phyloP scores from a whole-genome alignment of 2,329 filamentous ascomycete species.

The Furcasterigmium sp. region DNA sequence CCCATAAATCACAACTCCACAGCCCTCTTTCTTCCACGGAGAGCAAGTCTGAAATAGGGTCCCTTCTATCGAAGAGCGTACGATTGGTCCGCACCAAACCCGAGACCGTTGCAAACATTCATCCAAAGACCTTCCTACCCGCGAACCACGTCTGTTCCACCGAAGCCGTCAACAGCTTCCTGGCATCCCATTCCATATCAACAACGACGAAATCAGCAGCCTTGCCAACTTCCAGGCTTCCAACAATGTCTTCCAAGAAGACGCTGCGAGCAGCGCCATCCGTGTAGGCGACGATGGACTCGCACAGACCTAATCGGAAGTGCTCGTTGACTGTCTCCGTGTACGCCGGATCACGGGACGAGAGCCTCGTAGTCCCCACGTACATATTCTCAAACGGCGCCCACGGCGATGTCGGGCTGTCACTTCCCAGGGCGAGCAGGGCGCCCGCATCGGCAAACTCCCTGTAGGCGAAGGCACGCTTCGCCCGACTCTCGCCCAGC shows the following conservation, averaged over 20 bases:
- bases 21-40: too few species aligned
- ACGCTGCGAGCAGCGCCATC: constrained; percentile 51
- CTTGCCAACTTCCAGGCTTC: constrained; percentile 45
- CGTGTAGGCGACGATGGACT: constrained; percentile 49
- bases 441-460: constrained; percentile 54
- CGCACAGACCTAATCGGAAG: constrained; percentile 46
- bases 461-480: constrained; percentile 57
- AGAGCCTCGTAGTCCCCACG: constrained; percentile 51
- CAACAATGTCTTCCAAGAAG: constrained; percentile 51
- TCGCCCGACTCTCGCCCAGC: constrained; percentile 47
- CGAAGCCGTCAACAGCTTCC: constrained; percentile 37
- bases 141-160: constrained; percentile 50
- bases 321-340: constrained; percentile 42
- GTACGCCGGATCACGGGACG: constrained; percentile 40
- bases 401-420: constrained; percentile 55
- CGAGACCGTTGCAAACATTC: too few species aligned
- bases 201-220: constrained; percentile 53
- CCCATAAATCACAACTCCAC: too few species aligned
- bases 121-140: constrained; percentile 32
- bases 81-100: too few species aligned
- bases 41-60: too few species aligned
- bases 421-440: constrained; percentile 50
- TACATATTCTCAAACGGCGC: constrained; percentile 51
- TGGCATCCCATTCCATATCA: constrained; percentile 43
- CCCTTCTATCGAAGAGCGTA: too few species aligned